Percentiles rank a stretch among this genome's conserved stretches.
phyloP scores from a whole-genome alignment of 208 protist species.

The Crithidia bombi region DNA sequence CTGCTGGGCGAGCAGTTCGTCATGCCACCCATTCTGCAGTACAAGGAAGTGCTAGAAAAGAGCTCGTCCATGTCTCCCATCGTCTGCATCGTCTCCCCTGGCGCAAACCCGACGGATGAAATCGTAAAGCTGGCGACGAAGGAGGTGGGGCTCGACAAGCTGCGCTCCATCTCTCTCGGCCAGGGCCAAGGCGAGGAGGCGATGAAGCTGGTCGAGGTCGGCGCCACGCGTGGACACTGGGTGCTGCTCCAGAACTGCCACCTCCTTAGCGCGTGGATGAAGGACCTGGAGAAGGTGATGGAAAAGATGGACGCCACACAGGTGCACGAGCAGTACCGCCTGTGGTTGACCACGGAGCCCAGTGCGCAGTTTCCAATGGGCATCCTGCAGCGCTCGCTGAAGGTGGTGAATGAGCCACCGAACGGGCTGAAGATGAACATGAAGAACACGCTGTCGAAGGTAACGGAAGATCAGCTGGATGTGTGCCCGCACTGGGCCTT shows the following conservation, averaged over 20 bases:
- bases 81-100: conserved; percentile 98
- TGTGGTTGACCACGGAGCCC: conserved; percentile 99
- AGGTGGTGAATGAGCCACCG: conserved; percentile 99
- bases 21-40: conserved; percentile 96
- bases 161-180: conserved; percentile 97
- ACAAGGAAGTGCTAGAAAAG: conserved; percentile 96
- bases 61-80: conserved; percentile 94
- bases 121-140: conserved; percentile 97
- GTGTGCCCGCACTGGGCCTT: conserved; percentile 96
- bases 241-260: conserved; percentile 99
- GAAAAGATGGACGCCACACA: conserved; percentile 95
- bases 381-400: conserved; percentile 97
- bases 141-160: conserved; percentile 93
- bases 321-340: conserved; percentile 97
- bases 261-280: conserved; percentile 98
- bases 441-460: conserved; percentile 96
- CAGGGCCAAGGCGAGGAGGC: conserved; percentile 98
- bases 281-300: conserved; percentile 97
- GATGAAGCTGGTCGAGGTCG: conserved; percentile 95
- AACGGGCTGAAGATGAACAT: conserved; percentile 99
- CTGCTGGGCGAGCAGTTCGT: conserved; percentile 95
- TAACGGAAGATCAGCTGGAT: conserved; percentile 95
- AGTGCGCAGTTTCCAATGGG: conserved; percentile 98
- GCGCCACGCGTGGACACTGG: conserved; percentile 97
- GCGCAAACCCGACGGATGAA: conserved; percentile 97